These are phyloP conservation scores for Plasmodium vinckei DNA, from an alignment of 169 alveolate species.

Conservation along the genomic window DNA sequence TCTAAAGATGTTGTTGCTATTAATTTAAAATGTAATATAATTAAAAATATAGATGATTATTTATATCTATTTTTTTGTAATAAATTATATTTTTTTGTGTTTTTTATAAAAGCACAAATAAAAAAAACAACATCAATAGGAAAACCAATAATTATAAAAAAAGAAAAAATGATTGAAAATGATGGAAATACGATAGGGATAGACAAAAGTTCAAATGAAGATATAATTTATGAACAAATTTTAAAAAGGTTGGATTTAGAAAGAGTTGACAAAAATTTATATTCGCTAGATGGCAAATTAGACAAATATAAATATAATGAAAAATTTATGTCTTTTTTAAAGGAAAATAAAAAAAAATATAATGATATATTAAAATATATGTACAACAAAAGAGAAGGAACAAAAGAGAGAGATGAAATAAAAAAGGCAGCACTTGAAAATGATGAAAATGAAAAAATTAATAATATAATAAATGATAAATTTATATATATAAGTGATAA, in stretches of 20 bases:
- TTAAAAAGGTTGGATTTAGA: conserved; percentile 19
- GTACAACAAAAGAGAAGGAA: conserved; percentile 25
- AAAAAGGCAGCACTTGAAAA: background rate
- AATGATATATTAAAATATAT: conserved; percentile 53
- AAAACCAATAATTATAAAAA: background rate
- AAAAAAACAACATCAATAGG: conserved; percentile 1
- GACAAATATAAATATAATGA: conserved; percentile 68
- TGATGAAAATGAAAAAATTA: background rate
- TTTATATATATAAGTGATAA: conserved; percentile 35
- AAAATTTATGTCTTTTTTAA: conserved; percentile 40
- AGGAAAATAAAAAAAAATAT: conserved; percentile 54
- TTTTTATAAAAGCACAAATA: conserved; percentile 25
- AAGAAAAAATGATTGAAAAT: background rate
- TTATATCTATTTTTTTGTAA: conserved; percentile 56
- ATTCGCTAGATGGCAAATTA: conserved; percentile 29
- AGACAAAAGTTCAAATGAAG: background rate
- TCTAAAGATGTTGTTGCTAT: conserved; percentile 16
- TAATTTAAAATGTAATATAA: conserved; percentile 30
- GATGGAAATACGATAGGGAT: background rate
- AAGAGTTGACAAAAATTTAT: conserved; percentile 28
- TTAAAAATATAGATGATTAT: conserved; percentile 40
- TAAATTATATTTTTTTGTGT: conserved; percentile 41
- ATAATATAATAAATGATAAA: conserved; percentile 17
- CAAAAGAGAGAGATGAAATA: background rate
- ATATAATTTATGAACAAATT: conserved; percentile 27